A percentile compares a stretch with the other conserved stretches of the same genome.
Evolutionary conservation across 2,329 filamentous ascomycete genomes (phyloP).

Genomic region (Dactylonectria macrodidyma): DNA sequence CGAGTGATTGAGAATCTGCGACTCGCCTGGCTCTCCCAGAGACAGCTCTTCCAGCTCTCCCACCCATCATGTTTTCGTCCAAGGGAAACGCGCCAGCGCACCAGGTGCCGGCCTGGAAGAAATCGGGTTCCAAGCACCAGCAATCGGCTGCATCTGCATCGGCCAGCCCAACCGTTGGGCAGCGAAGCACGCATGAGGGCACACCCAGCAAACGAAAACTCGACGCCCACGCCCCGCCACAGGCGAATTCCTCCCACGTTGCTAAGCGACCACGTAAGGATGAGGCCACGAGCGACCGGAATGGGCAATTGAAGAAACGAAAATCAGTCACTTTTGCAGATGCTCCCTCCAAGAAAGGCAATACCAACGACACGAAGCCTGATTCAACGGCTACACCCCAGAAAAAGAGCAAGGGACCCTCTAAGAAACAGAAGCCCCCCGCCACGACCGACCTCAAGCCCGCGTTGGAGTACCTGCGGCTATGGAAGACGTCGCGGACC

Average conservation of each 20-base stretch:
- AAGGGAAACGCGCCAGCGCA: conserved; percentile 60
- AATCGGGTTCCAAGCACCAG: conserved; percentile 76
- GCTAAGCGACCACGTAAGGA: conserved; percentile 55
- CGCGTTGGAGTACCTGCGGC: conserved; percentile 82
- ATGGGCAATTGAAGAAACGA: conserved; percentile 54
- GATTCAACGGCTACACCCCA: conserved; percentile 50
- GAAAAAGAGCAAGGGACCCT: conserved; percentile 55
- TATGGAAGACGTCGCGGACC: conserved; percentile 79
- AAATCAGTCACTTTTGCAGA: conserved; percentile 68
- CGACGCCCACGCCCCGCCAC: conserved; percentile 55
- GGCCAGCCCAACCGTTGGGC: conserved; percentile 55
- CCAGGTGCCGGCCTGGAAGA: conserved; percentile 72
- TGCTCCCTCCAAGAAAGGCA: conserved; percentile 54
- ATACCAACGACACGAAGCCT: conserved; percentile 47
- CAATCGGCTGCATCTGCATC: conserved; percentile 52
- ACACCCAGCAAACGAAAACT: conserved; percentile 58
- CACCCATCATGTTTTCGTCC: conserved; percentile 60
- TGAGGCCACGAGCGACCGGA: conserved; percentile 42
- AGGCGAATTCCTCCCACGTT: conserved; percentile 48
- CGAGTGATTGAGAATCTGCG: conserved; percentile 21
- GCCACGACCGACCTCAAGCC: conserved; percentile 66
- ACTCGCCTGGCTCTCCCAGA: conserved; percentile 28
- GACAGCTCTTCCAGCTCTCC: conserved; percentile 34
- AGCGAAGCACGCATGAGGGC: conserved; percentile 50
- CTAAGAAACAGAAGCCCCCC: conserved; percentile 57